Percentiles rank a stretch among this genome's conserved stretches.
phyloP scores from a whole-genome alignment of 768 basidiomycete genomes.

The Sporobolomyces phaffii region DNA sequence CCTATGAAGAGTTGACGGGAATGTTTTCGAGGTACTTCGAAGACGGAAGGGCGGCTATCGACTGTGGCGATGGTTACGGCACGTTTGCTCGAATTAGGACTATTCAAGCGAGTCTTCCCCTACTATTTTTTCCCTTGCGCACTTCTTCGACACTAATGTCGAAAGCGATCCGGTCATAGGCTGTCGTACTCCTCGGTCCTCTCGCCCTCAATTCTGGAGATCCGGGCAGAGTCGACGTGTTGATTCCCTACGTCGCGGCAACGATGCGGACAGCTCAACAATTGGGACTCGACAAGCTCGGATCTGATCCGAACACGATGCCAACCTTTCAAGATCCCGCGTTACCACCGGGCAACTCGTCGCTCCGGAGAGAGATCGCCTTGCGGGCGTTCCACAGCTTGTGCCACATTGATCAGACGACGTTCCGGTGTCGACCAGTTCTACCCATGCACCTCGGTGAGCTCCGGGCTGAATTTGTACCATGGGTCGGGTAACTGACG shows the following conservation, averaged over 20 bases:
- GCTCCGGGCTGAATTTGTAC: no score
- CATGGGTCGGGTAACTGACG: no score
- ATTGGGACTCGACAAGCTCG: constrained; percentile 32
- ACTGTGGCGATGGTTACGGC: constrained; percentile 17
- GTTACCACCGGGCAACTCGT: neutral
- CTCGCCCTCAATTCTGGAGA: constrained; percentile 28
- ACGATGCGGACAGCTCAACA: constrained; percentile 16
- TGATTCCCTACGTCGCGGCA: constrained; percentile 18
- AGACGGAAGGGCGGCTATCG: constrained; percentile 18
- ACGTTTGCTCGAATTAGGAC: constrained; percentile 8
- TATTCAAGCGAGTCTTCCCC: constrained; percentile 1
- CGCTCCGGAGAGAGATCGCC: constrained; percentile 20
- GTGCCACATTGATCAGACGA: constrained; percentile 27
- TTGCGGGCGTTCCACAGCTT: constrained; percentile 11
- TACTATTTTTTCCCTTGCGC: no score
- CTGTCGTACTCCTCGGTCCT: constrained; percentile 13
- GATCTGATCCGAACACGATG: constrained; percentile 22
- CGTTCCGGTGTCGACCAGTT: constrained; percentile 19
- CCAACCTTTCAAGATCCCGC: constrained; percentile 20
- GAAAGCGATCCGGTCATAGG: no score
- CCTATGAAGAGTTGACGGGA: constrained; percentile 2
- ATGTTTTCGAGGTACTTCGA: constrained; percentile 8
- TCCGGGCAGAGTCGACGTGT: constrained; percentile 6
- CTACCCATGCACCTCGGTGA: constrained; percentile 18
- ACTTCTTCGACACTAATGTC: no score